Percentiles rank a stretch among this genome's conserved stretches.
Conservation (phyloP, 2,329 filamentous ascomycete species). For the Pseudogymnoascus sp. region DNA sequence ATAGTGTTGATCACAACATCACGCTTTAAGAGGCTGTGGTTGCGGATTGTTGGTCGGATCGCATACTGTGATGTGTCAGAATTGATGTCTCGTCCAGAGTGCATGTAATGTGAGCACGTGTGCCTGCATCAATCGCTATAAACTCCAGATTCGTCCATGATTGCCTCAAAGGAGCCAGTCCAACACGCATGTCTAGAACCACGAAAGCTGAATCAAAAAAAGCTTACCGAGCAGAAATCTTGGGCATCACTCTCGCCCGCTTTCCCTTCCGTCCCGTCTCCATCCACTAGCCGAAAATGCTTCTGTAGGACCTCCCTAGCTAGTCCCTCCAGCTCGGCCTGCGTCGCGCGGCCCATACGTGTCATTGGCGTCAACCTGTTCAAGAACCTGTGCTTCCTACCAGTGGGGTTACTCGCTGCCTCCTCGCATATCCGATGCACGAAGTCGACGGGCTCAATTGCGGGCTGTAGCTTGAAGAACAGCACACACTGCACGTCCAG, state of each 20-base stretch:
- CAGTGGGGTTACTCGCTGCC: slow-evolving; percentile 36
- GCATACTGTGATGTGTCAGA: slow-evolving; percentile 54
- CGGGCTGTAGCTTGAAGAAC: slow-evolving; percentile 51
- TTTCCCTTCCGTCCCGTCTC: slow-evolving; percentile 19
- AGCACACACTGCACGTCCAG: slow-evolving; percentile 56
- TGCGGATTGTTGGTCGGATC: slow-evolving; percentile 73
- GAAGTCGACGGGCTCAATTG: slow-evolving; percentile 50
- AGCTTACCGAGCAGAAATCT: slow-evolving; percentile 16
- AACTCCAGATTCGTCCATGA: background rate
- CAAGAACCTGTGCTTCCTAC: slow-evolving; percentile 49
- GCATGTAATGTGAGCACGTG: background rate
- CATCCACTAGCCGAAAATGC: slow-evolving; percentile 49
- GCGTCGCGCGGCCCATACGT: slow-evolving; percentile 57
- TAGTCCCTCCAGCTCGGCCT: slow-evolving; percentile 60
- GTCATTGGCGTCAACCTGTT: slow-evolving; percentile 54
- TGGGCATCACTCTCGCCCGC: slow-evolving; percentile 15
- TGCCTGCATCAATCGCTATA: background rate
- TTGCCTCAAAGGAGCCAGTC: background rate
- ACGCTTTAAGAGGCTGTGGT: slow-evolving; percentile 62
- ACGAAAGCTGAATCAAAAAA: background rate
- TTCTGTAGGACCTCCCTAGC: slow-evolving; percentile 55
- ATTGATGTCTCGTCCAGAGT: background rate
- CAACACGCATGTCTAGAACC: background rate
- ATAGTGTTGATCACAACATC: slow-evolving; percentile 57
- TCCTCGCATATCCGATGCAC: slow-evolving; percentile 51